phyloP scores from a whole-genome alignment of 1,139 yeast genomes.

The Scheffersomyces stambukii region DNA sequence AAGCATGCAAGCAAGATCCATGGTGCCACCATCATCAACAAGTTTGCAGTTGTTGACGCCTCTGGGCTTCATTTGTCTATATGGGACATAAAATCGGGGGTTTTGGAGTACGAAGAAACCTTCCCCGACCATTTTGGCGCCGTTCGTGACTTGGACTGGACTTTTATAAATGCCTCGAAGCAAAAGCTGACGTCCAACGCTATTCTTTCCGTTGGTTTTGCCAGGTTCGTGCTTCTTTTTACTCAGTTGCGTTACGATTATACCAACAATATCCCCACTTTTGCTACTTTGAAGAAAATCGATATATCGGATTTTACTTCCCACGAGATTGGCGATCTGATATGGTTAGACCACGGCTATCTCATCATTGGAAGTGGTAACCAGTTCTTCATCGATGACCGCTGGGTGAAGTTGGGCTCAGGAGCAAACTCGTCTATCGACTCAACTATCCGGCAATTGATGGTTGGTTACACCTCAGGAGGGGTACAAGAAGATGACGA shows the following conservation, averaged over 20 bases:
- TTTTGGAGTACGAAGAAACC: slow-evolving; percentile 59
- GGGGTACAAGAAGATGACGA: slow-evolving; percentile 9
- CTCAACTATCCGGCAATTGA: slow-evolving; percentile 42
- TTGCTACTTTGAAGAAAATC: slow-evolving; percentile 69
- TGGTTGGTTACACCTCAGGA: slow-evolving; percentile 39
- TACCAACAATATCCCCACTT: slow-evolving; percentile 74
- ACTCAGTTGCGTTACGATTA: slow-evolving; percentile 87
- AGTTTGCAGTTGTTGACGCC: slow-evolving; percentile 66
- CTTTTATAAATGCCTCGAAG: slow-evolving; percentile 47
- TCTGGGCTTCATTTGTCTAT: slow-evolving; percentile 50
- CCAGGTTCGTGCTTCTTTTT: slow-evolving; percentile 56
- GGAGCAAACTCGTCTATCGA: slow-evolving; percentile 28
- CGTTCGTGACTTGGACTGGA: slow-evolving; percentile 76
- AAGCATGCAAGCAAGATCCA: slow-evolving; percentile 49
- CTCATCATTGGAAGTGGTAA: slow-evolving; percentile 87
- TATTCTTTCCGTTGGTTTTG: slow-evolving; percentile 76
- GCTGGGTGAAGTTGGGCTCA: slow-evolving; percentile 39
- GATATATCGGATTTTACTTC: slow-evolving; percentile 69
- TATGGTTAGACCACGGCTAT: slow-evolving; percentile 78
- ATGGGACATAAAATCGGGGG: slow-evolving; percentile 72
- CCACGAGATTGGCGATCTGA: slow-evolving; percentile 82
- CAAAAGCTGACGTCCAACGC: slow-evolving; percentile 50
- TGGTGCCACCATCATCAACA: slow-evolving; percentile 67
- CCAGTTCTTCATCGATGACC: slow-evolving; percentile 80
- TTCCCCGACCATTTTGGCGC: slow-evolving; percentile 32